A percentile compares a stretch with the other conserved stretches of the same genome.
Conservation (phyloP, 495 filamentous ascomycete species). For the Trichoderma virens region DNA sequence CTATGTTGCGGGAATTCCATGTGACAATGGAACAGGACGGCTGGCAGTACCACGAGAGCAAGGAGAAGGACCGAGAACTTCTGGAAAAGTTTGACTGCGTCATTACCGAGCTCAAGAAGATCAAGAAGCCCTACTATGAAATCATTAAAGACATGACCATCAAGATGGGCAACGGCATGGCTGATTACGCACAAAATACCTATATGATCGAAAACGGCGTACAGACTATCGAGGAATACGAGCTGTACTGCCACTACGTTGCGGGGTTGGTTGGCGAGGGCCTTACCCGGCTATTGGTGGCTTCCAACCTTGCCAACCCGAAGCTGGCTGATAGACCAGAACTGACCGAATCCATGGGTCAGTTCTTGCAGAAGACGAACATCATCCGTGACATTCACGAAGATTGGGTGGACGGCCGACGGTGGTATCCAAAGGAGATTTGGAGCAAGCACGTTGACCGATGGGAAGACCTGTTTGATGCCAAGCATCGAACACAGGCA, state of each 20-base stretch:
- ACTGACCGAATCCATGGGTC: constrained; percentile 91
- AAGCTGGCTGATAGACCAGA: constrained; percentile 67
- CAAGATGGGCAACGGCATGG: constrained; percentile 98
- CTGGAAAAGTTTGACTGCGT: constrained; percentile 87
- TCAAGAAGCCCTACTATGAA: constrained; percentile 67
- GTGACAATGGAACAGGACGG: constrained; percentile 69
- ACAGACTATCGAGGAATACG: constrained; percentile 78
- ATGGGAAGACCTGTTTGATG: constrained; percentile 84
- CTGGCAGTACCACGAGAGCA: constrained; percentile 81
- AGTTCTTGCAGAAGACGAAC: constrained; percentile 96
- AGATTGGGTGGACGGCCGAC: constrained; percentile 74
- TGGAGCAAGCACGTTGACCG: constrained; percentile 90
- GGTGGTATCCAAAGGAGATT: constrained; percentile 92
- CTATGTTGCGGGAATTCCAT: constrained; percentile 74
- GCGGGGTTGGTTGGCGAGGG: constrained; percentile 96
- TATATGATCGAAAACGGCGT: constrained; percentile 72
- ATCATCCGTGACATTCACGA: constrained; percentile 94
- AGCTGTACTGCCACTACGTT: constrained; percentile 94
- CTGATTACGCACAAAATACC: constrained; percentile 80
- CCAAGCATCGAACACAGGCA: constrained; percentile 69
- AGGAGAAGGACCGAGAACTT: constrained; percentile 90
- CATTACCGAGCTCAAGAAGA: constrained; percentile 77
- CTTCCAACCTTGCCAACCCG: constrained; percentile 79
- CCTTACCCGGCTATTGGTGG: constrained; percentile 82
- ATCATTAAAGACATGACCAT: constrained; percentile 93